Conservation (phyloP, 2,329 filamentous ascomycete species). For the Claviceps sp. region DNA sequence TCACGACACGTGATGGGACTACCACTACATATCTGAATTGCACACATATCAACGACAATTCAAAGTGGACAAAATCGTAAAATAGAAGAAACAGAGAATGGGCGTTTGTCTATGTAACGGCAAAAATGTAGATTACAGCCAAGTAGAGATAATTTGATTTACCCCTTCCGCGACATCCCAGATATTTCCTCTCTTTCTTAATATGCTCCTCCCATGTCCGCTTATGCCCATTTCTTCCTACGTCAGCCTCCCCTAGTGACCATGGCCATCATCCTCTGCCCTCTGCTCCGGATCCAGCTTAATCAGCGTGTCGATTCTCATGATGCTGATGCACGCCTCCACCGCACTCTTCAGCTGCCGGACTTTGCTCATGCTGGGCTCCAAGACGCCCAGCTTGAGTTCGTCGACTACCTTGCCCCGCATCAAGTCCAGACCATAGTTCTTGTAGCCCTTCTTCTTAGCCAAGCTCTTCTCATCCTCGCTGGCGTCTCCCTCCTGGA, state of each 20-base stretch:
- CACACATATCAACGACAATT: too few species aligned
- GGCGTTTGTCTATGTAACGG: too few species aligned
- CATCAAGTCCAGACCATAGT: slow-evolving; percentile 85
- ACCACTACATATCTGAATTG: too few species aligned
- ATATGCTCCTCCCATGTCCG: not conserved
- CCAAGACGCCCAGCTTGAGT: slow-evolving; percentile 87
- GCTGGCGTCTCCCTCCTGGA: slow-evolving; percentile 68
- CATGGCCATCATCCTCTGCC: slow-evolving; percentile 62
- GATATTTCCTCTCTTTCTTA: too few species aligned
- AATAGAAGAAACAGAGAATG: too few species aligned
- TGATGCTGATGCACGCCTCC: slow-evolving; percentile 96
- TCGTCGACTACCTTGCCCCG: slow-evolving; percentile 87
- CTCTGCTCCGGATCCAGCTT: slow-evolving; percentile 87
- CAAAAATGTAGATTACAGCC: too few species aligned
- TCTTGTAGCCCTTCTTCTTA: slow-evolving; percentile 95
- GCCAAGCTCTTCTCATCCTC: slow-evolving; percentile 83
- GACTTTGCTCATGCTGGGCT: slow-evolving; percentile 97
- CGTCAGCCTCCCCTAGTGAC: slow-evolving; percentile 41
- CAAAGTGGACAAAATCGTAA: too few species aligned
- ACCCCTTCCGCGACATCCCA: too few species aligned
- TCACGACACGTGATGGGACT: too few species aligned
- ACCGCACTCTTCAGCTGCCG: slow-evolving; percentile 97
- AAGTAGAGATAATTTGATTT: too few species aligned
- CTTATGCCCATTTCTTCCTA: not conserved
- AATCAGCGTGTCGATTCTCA: slow-evolving; percentile 98